A percentile compares a stretch with the other conserved stretches of the same genome.
phyloP scores from a whole-genome alignment of 140 eudicot genomes.

The Erigeron philadelphicus region DNA sequence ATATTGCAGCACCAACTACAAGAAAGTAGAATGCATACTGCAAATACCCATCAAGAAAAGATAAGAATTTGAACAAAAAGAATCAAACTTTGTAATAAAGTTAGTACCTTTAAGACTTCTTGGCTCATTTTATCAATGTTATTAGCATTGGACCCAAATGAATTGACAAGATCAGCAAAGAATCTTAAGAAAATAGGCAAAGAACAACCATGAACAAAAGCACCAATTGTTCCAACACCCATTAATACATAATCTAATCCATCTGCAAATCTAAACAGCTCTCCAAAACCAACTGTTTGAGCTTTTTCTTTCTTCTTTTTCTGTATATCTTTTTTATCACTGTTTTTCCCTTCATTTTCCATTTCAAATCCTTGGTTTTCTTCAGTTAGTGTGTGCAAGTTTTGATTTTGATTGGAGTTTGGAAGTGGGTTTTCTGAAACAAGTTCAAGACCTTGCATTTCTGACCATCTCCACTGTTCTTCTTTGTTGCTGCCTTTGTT shows the following conservation, averaged over 20 bases:
- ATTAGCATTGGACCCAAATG: constrained; percentile 84
- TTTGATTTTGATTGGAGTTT: constrained; percentile 19
- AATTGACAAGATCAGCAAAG: constrained; percentile 95
- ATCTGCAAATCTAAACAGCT: constrained; percentile 83
- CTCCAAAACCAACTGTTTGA: constrained; percentile 56
- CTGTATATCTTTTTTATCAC: constrained; percentile 24
- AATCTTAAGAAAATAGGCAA: constrained; percentile 87
- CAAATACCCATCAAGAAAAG: constrained; percentile 30
- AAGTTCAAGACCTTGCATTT: constrained; percentile 77
- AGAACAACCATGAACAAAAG: constrained; percentile 89
- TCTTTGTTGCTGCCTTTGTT: constrained; percentile 38
- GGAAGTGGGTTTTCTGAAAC: constrained; percentile 32
- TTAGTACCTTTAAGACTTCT: constrained; percentile 68
- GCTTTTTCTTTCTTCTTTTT: constrained; percentile 27
- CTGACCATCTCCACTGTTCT: constrained; percentile 88
- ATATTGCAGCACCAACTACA: constrained; percentile 90
- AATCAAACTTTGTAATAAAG: constrained; percentile 16
- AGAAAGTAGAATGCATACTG: constrained; percentile 96
- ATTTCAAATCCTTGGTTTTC: constrained; percentile 24
- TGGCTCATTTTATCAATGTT: constrained; percentile 80
- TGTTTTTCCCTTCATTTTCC: constrained; percentile 33
- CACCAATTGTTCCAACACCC: constrained; percentile 77
- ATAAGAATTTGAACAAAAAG: constrained; percentile 14
- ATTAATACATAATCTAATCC: constrained; percentile 66
- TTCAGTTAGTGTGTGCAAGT: constrained; percentile 29